Evolutionary conservation across 192 early-diverging fungal species (phyloP).

Genomic region (Coemansia sp.): DNA sequence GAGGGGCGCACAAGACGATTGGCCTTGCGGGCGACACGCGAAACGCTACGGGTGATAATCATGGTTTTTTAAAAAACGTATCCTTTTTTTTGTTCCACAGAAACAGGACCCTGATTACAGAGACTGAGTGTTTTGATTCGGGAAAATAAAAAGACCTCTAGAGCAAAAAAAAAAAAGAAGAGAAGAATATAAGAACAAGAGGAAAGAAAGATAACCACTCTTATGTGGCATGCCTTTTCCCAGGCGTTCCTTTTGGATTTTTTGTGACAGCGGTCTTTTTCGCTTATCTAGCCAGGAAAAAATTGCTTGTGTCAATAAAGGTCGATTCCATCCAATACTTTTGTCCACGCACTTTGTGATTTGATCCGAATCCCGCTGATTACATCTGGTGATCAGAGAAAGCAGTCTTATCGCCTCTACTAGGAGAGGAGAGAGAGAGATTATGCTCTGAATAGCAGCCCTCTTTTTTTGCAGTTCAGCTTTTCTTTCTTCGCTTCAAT

Average conservation of each 20-base stretch:
- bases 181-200: not conserved
- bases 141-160: conserved; percentile 3
- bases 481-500: not conserved
- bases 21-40: conserved; percentile 45
- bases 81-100: conserved; percentile 13
- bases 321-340: too few species aligned
- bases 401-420: conserved; percentile 9
- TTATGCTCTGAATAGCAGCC: too few species aligned
- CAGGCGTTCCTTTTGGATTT: too few species aligned
- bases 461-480: not conserved
- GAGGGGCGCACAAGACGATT: conserved; percentile 31
- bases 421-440: too few species aligned
- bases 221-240: not conserved
- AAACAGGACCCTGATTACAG: not conserved
- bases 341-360: too few species aligned
- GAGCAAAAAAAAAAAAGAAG: not conserved
- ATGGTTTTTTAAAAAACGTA: too few species aligned
- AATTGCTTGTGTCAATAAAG: too few species aligned
- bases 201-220: not conserved
- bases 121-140: not conserved
- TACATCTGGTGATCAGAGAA: not conserved
- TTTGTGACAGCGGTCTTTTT: not conserved
- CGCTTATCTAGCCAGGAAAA: too few species aligned
- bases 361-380: not conserved
- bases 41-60: conserved; percentile 47